phyloP scores from a whole-genome alignment of 2,329 filamentous ascomycete genomes.

The Chaetoscypha palmicola region DNA sequence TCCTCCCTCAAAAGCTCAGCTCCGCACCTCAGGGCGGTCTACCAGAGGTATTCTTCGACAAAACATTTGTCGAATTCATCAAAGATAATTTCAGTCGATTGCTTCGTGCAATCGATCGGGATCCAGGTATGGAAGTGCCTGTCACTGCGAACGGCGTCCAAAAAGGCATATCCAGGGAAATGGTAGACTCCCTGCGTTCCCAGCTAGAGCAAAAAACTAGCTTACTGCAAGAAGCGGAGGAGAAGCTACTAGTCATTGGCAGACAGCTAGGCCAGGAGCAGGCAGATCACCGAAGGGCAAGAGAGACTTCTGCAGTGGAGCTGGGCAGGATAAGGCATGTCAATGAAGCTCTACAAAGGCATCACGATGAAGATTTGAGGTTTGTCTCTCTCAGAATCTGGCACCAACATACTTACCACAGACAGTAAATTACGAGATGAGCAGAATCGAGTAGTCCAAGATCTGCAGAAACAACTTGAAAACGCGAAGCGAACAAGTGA shows the following conservation, averaged over 20 bases:
- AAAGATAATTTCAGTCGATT: constrained; percentile 93
- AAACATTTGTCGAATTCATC: constrained; percentile 83
- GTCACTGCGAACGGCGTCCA: constrained; percentile 72
- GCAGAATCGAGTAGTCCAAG: constrained; percentile 29
- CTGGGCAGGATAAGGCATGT: constrained; percentile 39
- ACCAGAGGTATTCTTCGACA: constrained; percentile 80
- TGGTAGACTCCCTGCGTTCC: constrained; percentile 76
- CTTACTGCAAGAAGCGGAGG: constrained; percentile 41
- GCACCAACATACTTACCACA: constrained; percentile 14
- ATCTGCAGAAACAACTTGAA: constrained; percentile 38
- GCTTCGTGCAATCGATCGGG: constrained; percentile 77
- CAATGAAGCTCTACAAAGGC: constrained; percentile 63
- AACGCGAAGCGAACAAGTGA: constrained; percentile 42
- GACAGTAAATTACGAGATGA: constrained; percentile 27
- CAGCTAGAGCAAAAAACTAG: constrained; percentile 68
- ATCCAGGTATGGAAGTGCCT: constrained; percentile 80
- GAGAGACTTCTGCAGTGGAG: constrained; percentile 50
- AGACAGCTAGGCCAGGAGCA: constrained; percentile 64
- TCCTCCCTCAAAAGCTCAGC: constrained; percentile 64
- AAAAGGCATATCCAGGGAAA: constrained; percentile 86
- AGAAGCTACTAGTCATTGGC: constrained; percentile 40
- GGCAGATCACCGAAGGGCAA: constrained; percentile 61
- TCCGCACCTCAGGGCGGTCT: constrained; percentile 46
- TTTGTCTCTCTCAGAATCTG: constrained; percentile 46
- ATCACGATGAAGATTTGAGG: constrained; percentile 60